phyloP scores from a whole-genome alignment of 78 protist genomes.

The Tieghemostelium lacteum region DNA sequence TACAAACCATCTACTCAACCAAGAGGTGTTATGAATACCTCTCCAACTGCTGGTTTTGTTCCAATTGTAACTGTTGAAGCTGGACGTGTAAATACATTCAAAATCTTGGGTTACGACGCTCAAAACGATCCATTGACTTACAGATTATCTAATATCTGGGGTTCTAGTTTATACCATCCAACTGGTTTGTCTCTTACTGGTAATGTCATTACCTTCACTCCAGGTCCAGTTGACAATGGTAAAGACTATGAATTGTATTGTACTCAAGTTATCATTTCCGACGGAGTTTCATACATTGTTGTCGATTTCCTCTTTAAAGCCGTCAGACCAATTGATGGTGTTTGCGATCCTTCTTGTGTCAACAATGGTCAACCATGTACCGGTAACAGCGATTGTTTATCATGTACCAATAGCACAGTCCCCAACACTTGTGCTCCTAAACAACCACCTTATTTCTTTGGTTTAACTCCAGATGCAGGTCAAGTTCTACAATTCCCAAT shows the following conservation, averaged over 20 bases:
- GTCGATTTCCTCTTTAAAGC: neutral
- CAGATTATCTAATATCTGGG: neutral
- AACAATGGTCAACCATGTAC: too few species aligned
- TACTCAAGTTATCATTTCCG: conserved; percentile 1
- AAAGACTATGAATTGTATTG: too few species aligned
- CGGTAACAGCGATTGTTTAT: too few species aligned
- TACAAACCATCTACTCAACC: neutral
- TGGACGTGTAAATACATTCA: neutral
- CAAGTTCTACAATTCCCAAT: neutral
- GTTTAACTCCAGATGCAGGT: conserved; percentile 32
- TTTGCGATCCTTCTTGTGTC: neutral
- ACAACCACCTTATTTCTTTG: conserved; percentile 17
- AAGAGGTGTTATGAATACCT: neutral
- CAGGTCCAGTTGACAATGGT: too few species aligned
- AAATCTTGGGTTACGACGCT: neutral
- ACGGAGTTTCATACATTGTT: neutral
- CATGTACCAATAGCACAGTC: too few species aligned
- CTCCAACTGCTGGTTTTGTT: neutral
- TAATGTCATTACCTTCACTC: too few species aligned
- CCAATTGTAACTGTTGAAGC: neutral
- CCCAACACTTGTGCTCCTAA: neutral
- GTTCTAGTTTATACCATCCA: neutral
- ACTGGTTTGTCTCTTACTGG: neutral
- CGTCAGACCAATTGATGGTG: neutral
- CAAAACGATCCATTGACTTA: neutral